phyloP scores from a whole-genome alignment of 2,329 filamentous ascomycete species.

The Myriosclerotinia curreyana region DNA sequence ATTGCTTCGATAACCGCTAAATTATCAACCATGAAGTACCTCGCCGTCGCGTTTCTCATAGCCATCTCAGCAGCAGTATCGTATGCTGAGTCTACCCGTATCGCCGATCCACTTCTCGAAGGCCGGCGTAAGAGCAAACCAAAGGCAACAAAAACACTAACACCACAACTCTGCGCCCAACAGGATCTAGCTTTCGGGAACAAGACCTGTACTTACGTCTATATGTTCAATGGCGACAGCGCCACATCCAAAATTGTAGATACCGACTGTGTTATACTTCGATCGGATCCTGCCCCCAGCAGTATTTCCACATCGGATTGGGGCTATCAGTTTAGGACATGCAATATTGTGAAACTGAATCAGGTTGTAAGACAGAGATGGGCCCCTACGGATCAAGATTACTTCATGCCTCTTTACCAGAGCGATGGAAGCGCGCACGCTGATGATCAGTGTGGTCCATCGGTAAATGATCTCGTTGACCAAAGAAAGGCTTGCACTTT shows the following conservation, averaged over 20 bases:
- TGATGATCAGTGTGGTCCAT: background rate
- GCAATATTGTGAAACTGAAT: background rate
- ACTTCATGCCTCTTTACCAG: slow-evolving; percentile 14
- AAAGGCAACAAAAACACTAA: background rate
- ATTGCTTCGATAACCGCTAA: background rate
- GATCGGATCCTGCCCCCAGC: background rate
- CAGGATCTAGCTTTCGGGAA: background rate
- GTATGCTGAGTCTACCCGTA: background rate
- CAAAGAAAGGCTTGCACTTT: background rate
- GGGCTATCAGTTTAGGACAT: background rate
- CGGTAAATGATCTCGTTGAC: background rate
- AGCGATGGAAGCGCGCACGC: background rate
- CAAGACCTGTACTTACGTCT: slow-evolving; percentile 9
- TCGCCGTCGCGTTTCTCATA: background rate
- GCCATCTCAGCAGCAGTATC: background rate
- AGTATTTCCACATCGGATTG: background rate
- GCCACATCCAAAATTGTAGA: slow-evolving; percentile 2
- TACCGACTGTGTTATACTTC: background rate
- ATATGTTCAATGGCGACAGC: background rate
- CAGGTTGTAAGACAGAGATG: background rate
- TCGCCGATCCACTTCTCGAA: background rate
- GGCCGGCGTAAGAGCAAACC: background rate
- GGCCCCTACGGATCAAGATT: background rate
- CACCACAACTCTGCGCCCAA: slow-evolving; percentile 4
- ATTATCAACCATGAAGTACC: background rate